Conservation (phyloP, 1,139 yeast species). For the Magnusiomyces tetraspermus region DNA sequence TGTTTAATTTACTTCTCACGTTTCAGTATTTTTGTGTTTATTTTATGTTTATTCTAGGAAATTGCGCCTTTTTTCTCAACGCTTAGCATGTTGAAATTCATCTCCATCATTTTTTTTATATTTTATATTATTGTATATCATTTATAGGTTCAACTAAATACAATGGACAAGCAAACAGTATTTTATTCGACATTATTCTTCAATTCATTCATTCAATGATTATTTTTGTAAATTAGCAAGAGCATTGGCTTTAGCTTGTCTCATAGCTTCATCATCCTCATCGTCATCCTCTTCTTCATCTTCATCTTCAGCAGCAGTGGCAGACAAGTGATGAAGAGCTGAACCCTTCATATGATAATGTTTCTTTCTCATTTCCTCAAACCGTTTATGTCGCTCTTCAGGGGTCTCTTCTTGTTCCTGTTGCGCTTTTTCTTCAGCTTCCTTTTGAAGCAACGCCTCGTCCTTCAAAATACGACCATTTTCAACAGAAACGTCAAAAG, state of each 20-base stretch:
- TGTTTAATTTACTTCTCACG: too few relatives aligned
- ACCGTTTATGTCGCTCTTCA: constrained; percentile 54
- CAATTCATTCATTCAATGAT: too few relatives aligned
- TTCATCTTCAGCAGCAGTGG: constrained; percentile 17
- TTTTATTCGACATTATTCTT: too few relatives aligned
- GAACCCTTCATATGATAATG: constrained; percentile 71
- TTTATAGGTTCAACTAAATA: too few relatives aligned
- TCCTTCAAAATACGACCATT: constrained; percentile 24
- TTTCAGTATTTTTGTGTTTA: too few relatives aligned
- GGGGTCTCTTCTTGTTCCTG: not conserved
- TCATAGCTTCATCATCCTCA: not conserved
- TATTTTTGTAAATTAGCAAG: not conserved
- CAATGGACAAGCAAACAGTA: too few relatives aligned
- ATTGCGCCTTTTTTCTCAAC: too few relatives aligned
- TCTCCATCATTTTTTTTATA: too few relatives aligned
- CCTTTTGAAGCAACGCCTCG: not conserved
- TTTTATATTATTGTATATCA: too few relatives aligned
- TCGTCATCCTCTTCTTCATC: constrained; percentile 19
- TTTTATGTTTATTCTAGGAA: not conserved
- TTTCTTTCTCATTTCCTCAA: constrained; percentile 66
- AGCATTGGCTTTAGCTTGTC: not conserved
- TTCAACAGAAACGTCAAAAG: constrained; percentile 16
- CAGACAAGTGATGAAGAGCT: constrained; percentile 24
- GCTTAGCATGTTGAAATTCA: too few relatives aligned
- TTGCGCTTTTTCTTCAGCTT: not conserved